Percentiles rank a stretch among this genome's conserved stretches.
Conservation (phyloP, 495 filamentous ascomycete genomes). For the Neurospora pannonica region DNA sequence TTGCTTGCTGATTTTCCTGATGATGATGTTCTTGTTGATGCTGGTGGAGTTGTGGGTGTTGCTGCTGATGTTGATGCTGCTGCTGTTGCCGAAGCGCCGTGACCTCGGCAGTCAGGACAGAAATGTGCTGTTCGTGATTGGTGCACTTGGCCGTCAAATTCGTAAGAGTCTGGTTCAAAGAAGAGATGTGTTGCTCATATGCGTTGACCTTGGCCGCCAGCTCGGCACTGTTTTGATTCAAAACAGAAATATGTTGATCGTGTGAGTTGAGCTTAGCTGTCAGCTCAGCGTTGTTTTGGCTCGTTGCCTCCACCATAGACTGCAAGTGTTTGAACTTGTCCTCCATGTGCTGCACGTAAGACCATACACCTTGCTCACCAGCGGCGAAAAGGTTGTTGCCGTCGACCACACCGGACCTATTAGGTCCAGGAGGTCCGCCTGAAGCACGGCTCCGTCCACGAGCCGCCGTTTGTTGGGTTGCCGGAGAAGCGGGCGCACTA, state of each 20-base stretch:
- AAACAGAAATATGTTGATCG: constrained; percentile 23
- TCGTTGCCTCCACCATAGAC: constrained; percentile 19
- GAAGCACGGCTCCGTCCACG: constrained; percentile 15
- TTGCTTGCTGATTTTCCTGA: neutral
- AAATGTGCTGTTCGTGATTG: constrained; percentile 31
- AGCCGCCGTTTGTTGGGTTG: constrained; percentile 14
- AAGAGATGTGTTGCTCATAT: constrained; percentile 30
- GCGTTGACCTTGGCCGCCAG: constrained; percentile 26
- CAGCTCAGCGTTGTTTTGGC: constrained; percentile 17
- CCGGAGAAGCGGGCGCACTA: constrained; percentile 13
- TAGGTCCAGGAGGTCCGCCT: constrained; percentile 15
- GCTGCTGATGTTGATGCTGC: neutral
- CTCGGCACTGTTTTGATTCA: constrained; percentile 14
- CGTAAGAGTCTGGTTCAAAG: constrained; percentile 8
- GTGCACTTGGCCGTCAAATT: constrained; percentile 28
- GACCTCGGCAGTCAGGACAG: constrained; percentile 11
- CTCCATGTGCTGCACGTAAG: constrained; percentile 43
- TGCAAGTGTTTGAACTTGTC: constrained; percentile 32
- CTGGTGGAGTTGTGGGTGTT: neutral
- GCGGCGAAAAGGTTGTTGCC: constrained; percentile 35
- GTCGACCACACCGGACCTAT: constrained; percentile 20
- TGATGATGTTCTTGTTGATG: neutral
- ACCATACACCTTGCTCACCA: constrained; percentile 34
- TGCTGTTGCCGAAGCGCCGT: constrained; percentile 13
- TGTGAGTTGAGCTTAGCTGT: constrained; percentile 30